Percentiles rank a stretch among this genome's conserved stretches.
Evolutionary conservation across 192 early-diverging fungal genomes (phyloP).

Genomic region (Phycomyces nitens): DNA sequence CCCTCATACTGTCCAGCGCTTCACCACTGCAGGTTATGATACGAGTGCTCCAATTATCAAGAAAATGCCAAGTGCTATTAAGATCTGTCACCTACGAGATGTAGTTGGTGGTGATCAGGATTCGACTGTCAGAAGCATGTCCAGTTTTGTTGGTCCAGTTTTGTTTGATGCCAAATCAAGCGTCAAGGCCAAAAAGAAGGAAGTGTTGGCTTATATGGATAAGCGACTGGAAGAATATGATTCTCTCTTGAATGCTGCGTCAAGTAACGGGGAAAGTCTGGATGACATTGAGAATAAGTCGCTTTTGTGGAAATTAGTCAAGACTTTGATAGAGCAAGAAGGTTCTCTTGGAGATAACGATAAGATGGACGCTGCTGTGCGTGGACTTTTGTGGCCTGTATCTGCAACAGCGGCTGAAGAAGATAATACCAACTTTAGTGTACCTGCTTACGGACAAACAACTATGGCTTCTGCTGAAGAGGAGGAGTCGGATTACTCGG

Average conservation of each 20-base stretch:
- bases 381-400: constrained; percentile 35
- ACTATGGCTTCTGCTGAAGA: background rate
- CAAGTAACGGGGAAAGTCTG: background rate
- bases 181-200: constrained; percentile 46
- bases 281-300: constrained; percentile 14
- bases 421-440: constrained; percentile 23
- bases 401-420: constrained; percentile 11
- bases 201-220: constrained; percentile 40
- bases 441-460: constrained; percentile 31
- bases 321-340: constrained; percentile 60
- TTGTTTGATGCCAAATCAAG: constrained; percentile 46
- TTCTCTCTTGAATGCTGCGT: background rate
- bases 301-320: constrained; percentile 62
- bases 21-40: constrained; percentile 22
- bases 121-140: constrained; percentile 20
- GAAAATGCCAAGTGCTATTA: constrained; percentile 49
- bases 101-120: constrained; percentile 24
- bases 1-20: constrained; percentile 48
- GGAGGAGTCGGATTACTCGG: constrained; percentile 14
- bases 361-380: constrained; percentile 47
- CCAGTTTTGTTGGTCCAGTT: constrained; percentile 51
- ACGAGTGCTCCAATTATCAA: constrained; percentile 38
- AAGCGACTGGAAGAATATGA: constrained; percentile 27
- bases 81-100: constrained; percentile 46
- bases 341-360: constrained; percentile 52